Conservation (phyloP, 352 stramenopile species). For the Pythium apleroticum region DNA sequence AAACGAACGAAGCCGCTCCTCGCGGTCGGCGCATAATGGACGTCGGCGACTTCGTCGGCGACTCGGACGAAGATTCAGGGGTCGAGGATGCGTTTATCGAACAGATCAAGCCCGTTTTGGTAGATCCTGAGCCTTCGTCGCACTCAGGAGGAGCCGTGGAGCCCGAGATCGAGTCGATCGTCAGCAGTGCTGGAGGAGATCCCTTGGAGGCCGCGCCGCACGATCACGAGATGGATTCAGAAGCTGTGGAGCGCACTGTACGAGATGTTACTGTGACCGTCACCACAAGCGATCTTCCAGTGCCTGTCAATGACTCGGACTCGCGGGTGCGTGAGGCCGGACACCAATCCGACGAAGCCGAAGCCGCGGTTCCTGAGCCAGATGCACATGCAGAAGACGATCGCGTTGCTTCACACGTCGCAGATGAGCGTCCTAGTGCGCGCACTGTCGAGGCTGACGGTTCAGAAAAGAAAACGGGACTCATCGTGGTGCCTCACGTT, state of each 20-base stretch:
- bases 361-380: neutral
- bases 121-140: neutral
- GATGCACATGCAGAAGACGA: neutral
- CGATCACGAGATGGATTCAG: neutral
- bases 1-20: neutral
- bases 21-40: constrained; percentile 16
- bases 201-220: neutral
- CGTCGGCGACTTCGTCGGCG: constrained; percentile 29
- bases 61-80: constrained; percentile 28
- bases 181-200: neutral
- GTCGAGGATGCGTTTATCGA: neutral
- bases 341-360: neutral
- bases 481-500: no score
- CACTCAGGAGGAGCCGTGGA: no score
- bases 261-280: no score
- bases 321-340: neutral
- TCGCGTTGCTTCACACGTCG: neutral
- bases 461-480: neutral
- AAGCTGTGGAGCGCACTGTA: neutral
- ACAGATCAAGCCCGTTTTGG: neutral
- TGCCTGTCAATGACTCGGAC: neutral
- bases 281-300: neutral
- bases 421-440: neutral
- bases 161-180: neutral
- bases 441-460: neutral